phyloP scores from a whole-genome alignment of 2,329 filamentous ascomycete species.

The Fusarium mexicanum region DNA sequence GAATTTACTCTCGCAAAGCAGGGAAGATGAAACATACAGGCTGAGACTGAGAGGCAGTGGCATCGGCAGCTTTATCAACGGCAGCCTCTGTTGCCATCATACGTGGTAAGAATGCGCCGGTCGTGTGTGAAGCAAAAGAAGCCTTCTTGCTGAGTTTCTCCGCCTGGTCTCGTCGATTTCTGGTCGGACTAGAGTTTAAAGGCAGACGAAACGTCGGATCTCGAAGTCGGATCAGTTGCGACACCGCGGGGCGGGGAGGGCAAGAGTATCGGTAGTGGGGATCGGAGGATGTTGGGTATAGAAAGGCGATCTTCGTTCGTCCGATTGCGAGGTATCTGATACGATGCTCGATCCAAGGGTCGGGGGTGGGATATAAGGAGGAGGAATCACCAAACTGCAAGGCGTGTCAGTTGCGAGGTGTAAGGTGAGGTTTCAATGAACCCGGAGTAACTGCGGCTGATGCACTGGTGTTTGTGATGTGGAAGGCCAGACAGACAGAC shows the following conservation, averaged over 20 bases:
- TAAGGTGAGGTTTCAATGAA: conserved; percentile 39
- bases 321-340: conserved; percentile 1
- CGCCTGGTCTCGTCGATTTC: conserved; percentile 31
- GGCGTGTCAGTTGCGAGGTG: conserved; percentile 37
- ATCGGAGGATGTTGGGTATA: conserved; percentile 10
- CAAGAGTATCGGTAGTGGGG: conserved; percentile 19
- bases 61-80: conserved; percentile 63
- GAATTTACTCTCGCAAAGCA: background rate
- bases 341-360: conserved; percentile 21
- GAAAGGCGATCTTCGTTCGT: conserved; percentile 27
- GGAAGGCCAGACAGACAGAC: conserved; percentile 32
- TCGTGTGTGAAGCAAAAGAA: conserved; percentile 43
- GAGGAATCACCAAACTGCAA: conserved; percentile 26
- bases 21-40: conserved; percentile 51
- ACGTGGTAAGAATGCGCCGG: conserved; percentile 58
- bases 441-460: conserved; percentile 45
- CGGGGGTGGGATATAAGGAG: conserved; percentile 22
- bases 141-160: conserved; percentile 39
- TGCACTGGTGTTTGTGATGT: conserved; percentile 40
- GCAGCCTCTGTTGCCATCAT: conserved; percentile 73
- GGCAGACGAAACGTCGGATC: conserved; percentile 17
- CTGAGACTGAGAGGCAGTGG: conserved; percentile 59
- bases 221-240: conserved; percentile 30
- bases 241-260: conserved; percentile 37
- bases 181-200: conserved; percentile 30